Conservation (phyloP, 768 basidiomycete genomes). For the Daedaleopsis nitida region DNA sequence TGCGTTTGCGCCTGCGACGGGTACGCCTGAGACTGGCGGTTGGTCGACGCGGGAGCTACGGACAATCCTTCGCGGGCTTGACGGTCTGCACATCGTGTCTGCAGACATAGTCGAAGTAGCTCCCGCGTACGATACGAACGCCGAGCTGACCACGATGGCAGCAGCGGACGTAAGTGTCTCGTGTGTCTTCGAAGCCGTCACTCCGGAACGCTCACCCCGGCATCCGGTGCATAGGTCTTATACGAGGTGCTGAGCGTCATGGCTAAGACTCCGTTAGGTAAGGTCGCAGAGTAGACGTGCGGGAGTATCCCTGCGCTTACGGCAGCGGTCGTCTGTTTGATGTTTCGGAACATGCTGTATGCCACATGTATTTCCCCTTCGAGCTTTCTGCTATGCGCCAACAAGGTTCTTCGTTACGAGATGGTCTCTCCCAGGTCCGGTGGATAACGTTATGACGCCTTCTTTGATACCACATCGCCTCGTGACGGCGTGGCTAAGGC, state of each 20-base stretch:
- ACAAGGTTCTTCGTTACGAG: not conserved
- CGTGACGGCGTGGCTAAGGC: not conserved
- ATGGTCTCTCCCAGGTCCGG: not conserved
- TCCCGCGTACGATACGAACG: slow-evolving; percentile 75
- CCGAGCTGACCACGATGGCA: slow-evolving; percentile 64
- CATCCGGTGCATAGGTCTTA: slow-evolving; percentile 53
- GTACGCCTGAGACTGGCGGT: slow-evolving; percentile 82
- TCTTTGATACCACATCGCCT: not conserved
- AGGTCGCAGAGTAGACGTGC: slow-evolving; percentile 28
- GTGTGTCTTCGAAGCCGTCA: not conserved
- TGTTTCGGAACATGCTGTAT: slow-evolving; percentile 1
- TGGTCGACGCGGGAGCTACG: slow-evolving; percentile 86
- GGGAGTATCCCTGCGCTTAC: not conserved
- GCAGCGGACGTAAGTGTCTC: slow-evolving; percentile 54
- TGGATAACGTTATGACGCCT: not conserved
- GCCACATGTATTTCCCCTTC: not conserved
- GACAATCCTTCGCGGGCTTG: slow-evolving; percentile 73
- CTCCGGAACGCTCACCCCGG: slow-evolving; percentile 30
- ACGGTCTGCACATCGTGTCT: slow-evolving; percentile 75
- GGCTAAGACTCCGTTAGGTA: slow-evolving; percentile 78
- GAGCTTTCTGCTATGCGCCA: not conserved
- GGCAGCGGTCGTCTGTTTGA: not conserved
- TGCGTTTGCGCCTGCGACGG: slow-evolving; percentile 80
- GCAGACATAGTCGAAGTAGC: slow-evolving; percentile 87
- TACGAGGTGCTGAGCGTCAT: slow-evolving; percentile 79